Percentiles rank a stretch among this genome's conserved stretches.
These are phyloP conservation scores for Endocalyx cinctus DNA, from an alignment of 2,329 filamentous ascomycete genomes.

Conservation along the genomic window DNA sequence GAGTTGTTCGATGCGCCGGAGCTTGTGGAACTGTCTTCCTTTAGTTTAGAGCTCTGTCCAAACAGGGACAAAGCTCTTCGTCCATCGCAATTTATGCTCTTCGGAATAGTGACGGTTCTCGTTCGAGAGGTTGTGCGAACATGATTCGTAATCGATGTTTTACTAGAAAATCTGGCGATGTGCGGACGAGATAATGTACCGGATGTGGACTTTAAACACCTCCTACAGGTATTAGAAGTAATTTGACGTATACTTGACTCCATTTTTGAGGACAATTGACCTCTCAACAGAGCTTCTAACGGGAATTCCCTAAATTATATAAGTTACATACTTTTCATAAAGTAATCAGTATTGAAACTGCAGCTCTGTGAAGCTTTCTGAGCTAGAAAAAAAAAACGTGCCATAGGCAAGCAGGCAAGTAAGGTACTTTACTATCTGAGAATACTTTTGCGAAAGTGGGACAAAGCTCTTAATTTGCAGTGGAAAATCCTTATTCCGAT, in stretches of 20 bases:
- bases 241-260: slow-evolving; percentile 23
- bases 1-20: too few relatives aligned
- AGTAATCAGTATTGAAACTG: too few relatives aligned
- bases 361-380: too few relatives aligned
- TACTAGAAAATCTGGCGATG: slow-evolving; percentile 11
- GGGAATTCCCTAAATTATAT: background rate
- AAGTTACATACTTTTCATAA: too few relatives aligned
- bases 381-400: too few relatives aligned
- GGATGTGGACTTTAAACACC: slow-evolving; percentile 19
- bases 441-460: too few relatives aligned
- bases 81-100: slow-evolving; percentile 1
- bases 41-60: slow-evolving; percentile 16
- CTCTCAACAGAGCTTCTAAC: background rate
- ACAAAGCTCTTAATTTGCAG: too few relatives aligned
- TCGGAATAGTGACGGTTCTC: slow-evolving; percentile 5
- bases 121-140: slow-evolving; percentile 8
- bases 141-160: slow-evolving; percentile 5
- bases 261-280: slow-evolving; percentile 14
- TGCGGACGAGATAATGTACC: slow-evolving; percentile 12
- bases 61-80: slow-evolving; percentile 23
- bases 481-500: too few relatives aligned
- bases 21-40: slow-evolving; percentile 11
- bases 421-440: too few relatives aligned
- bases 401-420: too few relatives aligned
- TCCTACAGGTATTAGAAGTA: slow-evolving; percentile 23